Evolutionary conservation across 177 flowering plant species (phyloP).

Genomic region (Vitis hybrid): DNA sequence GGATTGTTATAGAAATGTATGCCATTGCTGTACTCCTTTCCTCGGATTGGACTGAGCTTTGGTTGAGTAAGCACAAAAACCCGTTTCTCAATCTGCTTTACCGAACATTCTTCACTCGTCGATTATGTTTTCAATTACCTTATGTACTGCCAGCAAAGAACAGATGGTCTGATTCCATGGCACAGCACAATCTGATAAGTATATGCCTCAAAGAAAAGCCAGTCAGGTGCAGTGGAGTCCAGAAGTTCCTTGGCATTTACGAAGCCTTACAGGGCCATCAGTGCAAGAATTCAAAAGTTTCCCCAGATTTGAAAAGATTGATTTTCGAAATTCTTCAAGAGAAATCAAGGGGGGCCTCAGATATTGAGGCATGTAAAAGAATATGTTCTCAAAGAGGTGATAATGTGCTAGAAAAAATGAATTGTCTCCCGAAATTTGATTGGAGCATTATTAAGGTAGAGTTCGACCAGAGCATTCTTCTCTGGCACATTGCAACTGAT

Average conservation of each 20-base stretch:
- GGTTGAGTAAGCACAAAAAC: slow-evolving; percentile 18
- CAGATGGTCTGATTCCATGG: slow-evolving; percentile 37
- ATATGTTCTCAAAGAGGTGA: slow-evolving; percentile 11
- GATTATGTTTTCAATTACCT: too few relatives aligned
- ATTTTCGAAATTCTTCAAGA: slow-evolving; percentile 17
- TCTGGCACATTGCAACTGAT: slow-evolving; percentile 46
- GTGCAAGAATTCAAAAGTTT: neutral
- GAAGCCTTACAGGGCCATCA: slow-evolving; percentile 8
- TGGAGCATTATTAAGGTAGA: slow-evolving; percentile 20
- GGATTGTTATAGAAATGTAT: slow-evolving; percentile 26
- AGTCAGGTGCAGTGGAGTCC: neutral
- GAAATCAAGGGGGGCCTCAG: neutral
- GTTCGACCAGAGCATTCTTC: slow-evolving; percentile 31
- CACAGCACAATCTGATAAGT: slow-evolving; percentile 25
- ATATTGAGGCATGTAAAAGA: neutral
- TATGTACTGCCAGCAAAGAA: too few relatives aligned
- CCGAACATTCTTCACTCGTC: too few relatives aligned
- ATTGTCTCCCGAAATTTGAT: neutral
- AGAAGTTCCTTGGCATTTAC: neutral
- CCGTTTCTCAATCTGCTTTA: too few relatives aligned
- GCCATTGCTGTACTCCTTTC: slow-evolving; percentile 9
- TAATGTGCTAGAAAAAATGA: neutral
- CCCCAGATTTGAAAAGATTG: neutral
- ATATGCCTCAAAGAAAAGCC: slow-evolving; percentile 15
- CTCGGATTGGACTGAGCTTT: slow-evolving; percentile 27